Conservation (phyloP, 805 yeast species). For the Candida sanyiensis region DNA sequence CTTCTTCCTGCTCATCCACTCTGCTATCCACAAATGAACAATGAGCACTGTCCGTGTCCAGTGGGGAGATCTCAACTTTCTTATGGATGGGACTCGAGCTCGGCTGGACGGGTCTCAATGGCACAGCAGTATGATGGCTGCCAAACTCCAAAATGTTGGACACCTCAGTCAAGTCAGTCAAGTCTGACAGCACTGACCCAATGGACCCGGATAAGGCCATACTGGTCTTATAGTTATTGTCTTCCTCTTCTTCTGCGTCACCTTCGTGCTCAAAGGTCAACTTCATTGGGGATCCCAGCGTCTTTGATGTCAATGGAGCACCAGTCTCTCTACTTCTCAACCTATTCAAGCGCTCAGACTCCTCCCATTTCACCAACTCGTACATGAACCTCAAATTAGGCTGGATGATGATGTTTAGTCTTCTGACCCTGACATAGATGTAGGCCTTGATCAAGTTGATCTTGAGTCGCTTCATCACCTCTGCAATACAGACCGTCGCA, state of each 20-base stretch:
- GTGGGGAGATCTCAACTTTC: not conserved
- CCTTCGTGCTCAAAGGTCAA: constrained; percentile 1
- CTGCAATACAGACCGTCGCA: constrained; percentile 94
- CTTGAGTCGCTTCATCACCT: constrained; percentile 73
- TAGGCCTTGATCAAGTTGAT: constrained; percentile 75
- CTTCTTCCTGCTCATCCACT: constrained; percentile 13
- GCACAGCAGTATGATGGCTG: constrained; percentile 1
- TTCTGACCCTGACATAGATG: constrained; percentile 78
- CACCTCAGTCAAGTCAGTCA: constrained; percentile 7
- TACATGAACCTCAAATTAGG: constrained; percentile 91
- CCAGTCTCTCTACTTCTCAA: constrained; percentile 1
- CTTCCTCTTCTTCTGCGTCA: constrained; percentile 4
- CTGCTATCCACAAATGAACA: not conserved
- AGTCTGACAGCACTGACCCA: constrained; percentile 8
- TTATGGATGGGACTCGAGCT: constrained; percentile 7
- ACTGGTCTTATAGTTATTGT: constrained; percentile 3
- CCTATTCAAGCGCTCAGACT: constrained; percentile 22
- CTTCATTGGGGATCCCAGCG: constrained; percentile 9
- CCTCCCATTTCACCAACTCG: constrained; percentile 73
- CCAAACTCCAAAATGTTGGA: constrained; percentile 8
- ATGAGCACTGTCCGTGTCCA: not conserved
- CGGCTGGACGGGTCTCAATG: constrained; percentile 10
- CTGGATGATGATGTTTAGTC: constrained; percentile 89
- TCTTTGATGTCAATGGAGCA: not conserved
- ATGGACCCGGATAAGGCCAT: constrained; percentile 11